Evolutionary conservation across 768 basidiomycete species (phyloP).

Genomic region (Steccherinum ochraceum): DNA sequence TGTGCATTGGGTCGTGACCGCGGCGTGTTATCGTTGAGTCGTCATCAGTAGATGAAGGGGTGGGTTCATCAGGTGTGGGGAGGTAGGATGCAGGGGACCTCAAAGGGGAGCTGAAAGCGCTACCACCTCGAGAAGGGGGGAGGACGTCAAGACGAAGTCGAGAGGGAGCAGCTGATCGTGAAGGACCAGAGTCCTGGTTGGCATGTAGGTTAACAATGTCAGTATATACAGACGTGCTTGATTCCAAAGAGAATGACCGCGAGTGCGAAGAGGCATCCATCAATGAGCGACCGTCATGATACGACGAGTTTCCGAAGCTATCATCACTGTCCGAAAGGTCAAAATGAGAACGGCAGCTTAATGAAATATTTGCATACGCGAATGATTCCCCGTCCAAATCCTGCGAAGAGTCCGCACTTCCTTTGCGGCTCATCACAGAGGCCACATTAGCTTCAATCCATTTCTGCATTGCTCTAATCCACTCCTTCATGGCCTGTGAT

Average conservation of each 20-base stretch:
- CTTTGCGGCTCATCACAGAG: conserved; percentile 26
- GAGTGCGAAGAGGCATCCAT: conserved; percentile 10
- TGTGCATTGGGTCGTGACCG: conserved; percentile 24
- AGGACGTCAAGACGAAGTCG: conserved; percentile 39
- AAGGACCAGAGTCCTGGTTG: neutral
- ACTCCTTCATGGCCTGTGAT: conserved; percentile 52
- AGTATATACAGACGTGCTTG: conserved; percentile 47
- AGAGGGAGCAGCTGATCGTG: conserved; percentile 24
- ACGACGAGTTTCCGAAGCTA: conserved; percentile 2
- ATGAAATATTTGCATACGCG: neutral
- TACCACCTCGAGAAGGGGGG: conserved; percentile 28
- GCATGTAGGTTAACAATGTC: conserved; percentile 14
- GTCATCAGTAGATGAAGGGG: conserved; percentile 43
- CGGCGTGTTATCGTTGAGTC: conserved; percentile 19
- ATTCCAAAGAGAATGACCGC: conserved; percentile 57
- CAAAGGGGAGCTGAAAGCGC: conserved; percentile 32
- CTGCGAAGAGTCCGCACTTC: conserved; percentile 38
- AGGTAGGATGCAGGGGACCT: conserved; percentile 48
- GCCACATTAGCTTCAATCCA: conserved; percentile 70
- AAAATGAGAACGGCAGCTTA: neutral
- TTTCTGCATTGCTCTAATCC: conserved; percentile 63
- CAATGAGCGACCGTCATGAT: conserved; percentile 4
- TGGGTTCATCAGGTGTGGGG: conserved; percentile 52
- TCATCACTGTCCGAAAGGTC: conserved; percentile 6
- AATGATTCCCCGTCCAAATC: conserved; percentile 39